Conservation (phyloP, 495 filamentous ascomycete species). For the Friedmanniomyces simplex region DNA sequence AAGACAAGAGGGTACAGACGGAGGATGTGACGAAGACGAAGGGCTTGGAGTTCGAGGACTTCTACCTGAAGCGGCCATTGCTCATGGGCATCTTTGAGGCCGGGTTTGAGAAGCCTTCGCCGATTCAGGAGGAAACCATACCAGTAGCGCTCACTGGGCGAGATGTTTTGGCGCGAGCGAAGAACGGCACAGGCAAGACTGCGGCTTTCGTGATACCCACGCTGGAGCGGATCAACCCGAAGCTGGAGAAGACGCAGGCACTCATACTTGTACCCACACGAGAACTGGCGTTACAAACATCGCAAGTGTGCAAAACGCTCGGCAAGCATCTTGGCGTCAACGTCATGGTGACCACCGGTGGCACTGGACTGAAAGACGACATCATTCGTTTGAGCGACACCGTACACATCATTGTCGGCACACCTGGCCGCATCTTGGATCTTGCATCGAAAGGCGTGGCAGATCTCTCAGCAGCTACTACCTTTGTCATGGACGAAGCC, state of each 20-base stretch:
- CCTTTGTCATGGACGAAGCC: slow-evolving; percentile 98
- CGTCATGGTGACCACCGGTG: slow-evolving; percentile 98
- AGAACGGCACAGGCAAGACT: slow-evolving; percentile 98
- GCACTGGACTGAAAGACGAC: slow-evolving; percentile 88
- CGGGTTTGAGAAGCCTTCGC: slow-evolving; percentile 96
- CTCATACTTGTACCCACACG: slow-evolving; percentile 92
- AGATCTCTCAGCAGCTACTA: slow-evolving; percentile 90
- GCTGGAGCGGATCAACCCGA: slow-evolving; percentile 89
- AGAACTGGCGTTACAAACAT: slow-evolving; percentile 97
- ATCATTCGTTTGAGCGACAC: slow-evolving; percentile 89
- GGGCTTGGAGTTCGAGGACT: slow-evolving; percentile 94
- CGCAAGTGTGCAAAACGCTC: slow-evolving; percentile 95
- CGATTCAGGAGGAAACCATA: slow-evolving; percentile 98
- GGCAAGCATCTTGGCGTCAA: slow-evolving; percentile 95
- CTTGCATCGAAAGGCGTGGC: slow-evolving; percentile 89
- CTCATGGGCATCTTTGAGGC: slow-evolving; percentile 99
- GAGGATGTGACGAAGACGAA: slow-evolving; percentile 99
- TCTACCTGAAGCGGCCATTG: slow-evolving; percentile 83
- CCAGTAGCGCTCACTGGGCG: slow-evolving; percentile 89
- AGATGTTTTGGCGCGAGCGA: slow-evolving; percentile 92
- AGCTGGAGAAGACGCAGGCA: slow-evolving; percentile 87
- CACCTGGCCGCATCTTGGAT: slow-evolving; percentile 89
- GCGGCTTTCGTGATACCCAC: slow-evolving; percentile 96
- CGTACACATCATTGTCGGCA: slow-evolving; percentile 96
- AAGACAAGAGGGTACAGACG: slow-evolving; percentile 83